These are phyloP conservation scores for Solanum clarkiae DNA, from an alignment of 257 asterid species.

Conservation along the genomic window DNA sequence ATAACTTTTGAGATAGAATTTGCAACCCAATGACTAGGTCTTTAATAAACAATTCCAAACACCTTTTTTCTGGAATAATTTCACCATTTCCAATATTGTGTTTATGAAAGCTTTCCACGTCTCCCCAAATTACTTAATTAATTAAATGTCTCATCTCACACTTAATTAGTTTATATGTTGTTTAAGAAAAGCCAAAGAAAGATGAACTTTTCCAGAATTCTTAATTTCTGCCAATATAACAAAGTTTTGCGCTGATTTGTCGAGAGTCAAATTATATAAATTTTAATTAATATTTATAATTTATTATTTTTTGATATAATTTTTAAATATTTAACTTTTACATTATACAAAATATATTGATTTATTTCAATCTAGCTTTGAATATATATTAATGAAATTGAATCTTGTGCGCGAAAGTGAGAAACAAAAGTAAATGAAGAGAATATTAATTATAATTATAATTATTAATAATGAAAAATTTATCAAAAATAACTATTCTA, in stretches of 20 bases:
- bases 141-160: not conserved
- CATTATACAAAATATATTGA: too few relatives aligned
- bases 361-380: too few relatives aligned
- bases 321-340: too few relatives aligned
- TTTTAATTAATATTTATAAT: too few relatives aligned
- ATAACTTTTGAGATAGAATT: not conserved
- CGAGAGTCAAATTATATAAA: too few relatives aligned
- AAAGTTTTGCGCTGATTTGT: too few relatives aligned
- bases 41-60: not conserved
- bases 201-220: not conserved
- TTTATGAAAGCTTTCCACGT: not conserved
- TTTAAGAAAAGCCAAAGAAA: not conserved
- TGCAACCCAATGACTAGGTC: not conserved
- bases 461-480: not conserved
- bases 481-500: fast-evolving
- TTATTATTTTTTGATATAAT: too few relatives aligned
- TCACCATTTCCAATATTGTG: not conserved
- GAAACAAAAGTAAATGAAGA: too few relatives aligned
- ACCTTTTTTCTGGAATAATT: not conserved
- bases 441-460: too few relatives aligned
- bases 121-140: not conserved
- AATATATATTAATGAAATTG: too few relatives aligned
- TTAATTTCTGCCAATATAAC: not conserved
- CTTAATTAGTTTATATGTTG: not conserved
- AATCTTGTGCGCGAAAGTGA: too few relatives aligned